phyloP scores from a whole-genome alignment of 2,329 filamentous ascomycete species.

The Cladosporium sp. region DNA sequence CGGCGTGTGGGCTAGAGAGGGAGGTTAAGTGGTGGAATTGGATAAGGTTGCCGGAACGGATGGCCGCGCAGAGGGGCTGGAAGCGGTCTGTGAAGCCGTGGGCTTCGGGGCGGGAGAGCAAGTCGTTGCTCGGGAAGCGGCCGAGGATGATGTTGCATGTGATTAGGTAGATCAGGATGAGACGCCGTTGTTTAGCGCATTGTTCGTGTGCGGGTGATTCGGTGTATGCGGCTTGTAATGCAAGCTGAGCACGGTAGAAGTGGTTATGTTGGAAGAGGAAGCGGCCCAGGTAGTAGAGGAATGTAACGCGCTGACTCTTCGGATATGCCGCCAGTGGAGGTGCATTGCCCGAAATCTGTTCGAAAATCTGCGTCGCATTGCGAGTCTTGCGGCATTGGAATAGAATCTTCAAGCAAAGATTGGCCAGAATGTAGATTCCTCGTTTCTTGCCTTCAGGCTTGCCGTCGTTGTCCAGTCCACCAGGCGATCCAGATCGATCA shows the following conservation, averaged over 20 bases:
- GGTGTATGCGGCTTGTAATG: slow-evolving; percentile 75
- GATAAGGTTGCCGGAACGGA: slow-evolving; percentile 72
- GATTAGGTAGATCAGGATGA: slow-evolving; percentile 82
- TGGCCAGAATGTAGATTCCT: slow-evolving; percentile 89
- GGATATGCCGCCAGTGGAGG: slow-evolving; percentile 81
- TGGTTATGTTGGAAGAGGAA: slow-evolving; percentile 85
- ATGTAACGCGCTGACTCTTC: slow-evolving; percentile 83
- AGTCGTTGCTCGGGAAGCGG: slow-evolving; percentile 68
- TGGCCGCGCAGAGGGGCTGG: slow-evolving; percentile 68
- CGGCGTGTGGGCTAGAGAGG: slow-evolving; percentile 53
- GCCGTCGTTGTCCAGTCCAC: slow-evolving; percentile 53
- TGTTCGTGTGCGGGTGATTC: slow-evolving; percentile 60
- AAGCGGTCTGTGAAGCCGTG: slow-evolving; percentile 65
- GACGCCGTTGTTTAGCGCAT: slow-evolving; percentile 65
- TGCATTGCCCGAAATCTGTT: slow-evolving; percentile 80
- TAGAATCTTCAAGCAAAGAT: slow-evolving; percentile 82
- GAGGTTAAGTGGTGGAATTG: slow-evolving; percentile 70
- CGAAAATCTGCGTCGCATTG: slow-evolving; percentile 83
- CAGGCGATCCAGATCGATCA: slow-evolving; percentile 64
- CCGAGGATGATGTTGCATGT: slow-evolving; percentile 81
- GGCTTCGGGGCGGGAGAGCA: slow-evolving; percentile 72
- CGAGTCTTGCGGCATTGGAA: slow-evolving; percentile 85
- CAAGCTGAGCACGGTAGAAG: slow-evolving; percentile 73
- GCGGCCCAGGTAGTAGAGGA: slow-evolving; percentile 89
- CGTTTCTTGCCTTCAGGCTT: slow-evolving; percentile 80